These are phyloP conservation scores for Mycena albidolilacea DNA, from an alignment of 768 basidiomycete genomes.

Conservation along the genomic window DNA sequence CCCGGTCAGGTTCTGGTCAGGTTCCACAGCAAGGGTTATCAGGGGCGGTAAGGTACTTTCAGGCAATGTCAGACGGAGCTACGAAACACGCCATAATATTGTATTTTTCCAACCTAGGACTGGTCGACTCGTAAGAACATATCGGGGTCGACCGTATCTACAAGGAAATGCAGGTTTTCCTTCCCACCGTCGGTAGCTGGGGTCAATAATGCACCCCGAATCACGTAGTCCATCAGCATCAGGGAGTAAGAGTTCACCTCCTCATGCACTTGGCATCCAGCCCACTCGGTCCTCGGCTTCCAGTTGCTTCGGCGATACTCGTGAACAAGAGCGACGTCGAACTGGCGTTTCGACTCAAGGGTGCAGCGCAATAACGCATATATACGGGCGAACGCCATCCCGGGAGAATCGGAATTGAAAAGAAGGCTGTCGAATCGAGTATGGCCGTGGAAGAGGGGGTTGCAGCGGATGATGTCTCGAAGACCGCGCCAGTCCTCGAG, in stretches of 20 bases:
- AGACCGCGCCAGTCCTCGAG: background rate
- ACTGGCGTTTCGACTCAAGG: background rate
- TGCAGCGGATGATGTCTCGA: constrained; percentile 36
- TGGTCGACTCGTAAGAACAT: background rate
- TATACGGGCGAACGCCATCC: too few species aligned
- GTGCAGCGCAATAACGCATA: too few species aligned
- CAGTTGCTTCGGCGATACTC: background rate
- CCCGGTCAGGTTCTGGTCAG: background rate
- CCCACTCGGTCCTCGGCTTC: background rate
- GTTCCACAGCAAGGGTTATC: background rate
- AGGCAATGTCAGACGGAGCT: background rate
- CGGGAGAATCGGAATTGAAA: too few species aligned
- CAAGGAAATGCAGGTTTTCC: background rate
- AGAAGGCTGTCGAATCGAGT: too few species aligned
- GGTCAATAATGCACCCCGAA: background rate
- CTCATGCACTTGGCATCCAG: background rate
- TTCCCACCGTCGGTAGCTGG: background rate
- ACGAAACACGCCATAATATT: background rate
- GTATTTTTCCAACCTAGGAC: constrained; percentile 1
- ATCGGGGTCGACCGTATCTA: background rate
- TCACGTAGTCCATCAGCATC: background rate
- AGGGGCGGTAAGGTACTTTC: background rate
- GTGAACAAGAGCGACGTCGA: background rate
- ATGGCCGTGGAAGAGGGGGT: constrained; percentile 3
- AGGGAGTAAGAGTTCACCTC: background rate